These are phyloP conservation scores for Dothistroma septosporum DNA, from an alignment of 2,329 filamentous ascomycete genomes.

Conservation along the genomic window DNA sequence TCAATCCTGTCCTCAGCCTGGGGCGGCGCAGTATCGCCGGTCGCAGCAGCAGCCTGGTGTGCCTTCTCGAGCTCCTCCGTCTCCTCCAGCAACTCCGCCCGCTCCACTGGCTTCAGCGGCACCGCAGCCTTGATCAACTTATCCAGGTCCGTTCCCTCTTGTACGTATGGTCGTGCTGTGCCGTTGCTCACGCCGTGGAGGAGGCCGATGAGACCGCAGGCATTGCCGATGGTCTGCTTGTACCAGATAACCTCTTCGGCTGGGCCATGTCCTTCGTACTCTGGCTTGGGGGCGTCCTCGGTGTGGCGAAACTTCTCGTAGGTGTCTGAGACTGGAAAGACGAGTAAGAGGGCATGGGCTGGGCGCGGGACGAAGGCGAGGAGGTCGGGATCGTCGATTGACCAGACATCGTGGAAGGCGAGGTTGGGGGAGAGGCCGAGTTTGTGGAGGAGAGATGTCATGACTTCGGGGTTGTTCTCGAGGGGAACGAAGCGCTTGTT, in stretches of 20 bases:
- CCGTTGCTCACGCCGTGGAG: conserved; percentile 81
- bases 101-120: conserved; percentile 60
- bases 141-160: conserved; percentile 55
- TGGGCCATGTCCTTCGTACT: conserved; percentile 65
- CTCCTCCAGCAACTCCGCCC: conserved; percentile 72
- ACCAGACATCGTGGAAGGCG: conserved; percentile 86
- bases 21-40: conserved; percentile 76
- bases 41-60: conserved; percentile 70
- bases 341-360: conserved; percentile 80
- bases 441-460: conserved; percentile 75
- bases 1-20: conserved; percentile 77
- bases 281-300: conserved; percentile 62
- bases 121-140: conserved; percentile 66
- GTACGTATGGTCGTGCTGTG: conserved; percentile 59
- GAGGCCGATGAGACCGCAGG: conserved; percentile 85
- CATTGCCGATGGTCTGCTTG: conserved; percentile 89
- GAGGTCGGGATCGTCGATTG: conserved; percentile 77
- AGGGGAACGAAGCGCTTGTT: conserved; percentile 10
- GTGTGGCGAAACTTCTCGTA: conserved; percentile 73
- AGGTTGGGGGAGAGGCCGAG: conserved; percentile 78
- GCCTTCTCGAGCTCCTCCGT: conserved; percentile 71
- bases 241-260: conserved; percentile 85
- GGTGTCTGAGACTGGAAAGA: conserved; percentile 76
- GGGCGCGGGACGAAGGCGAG: conserved; percentile 85
- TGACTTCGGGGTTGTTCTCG: conserved; percentile 81